Conservation (phyloP, 2,329 filamentous ascomycete species). For the Penicillium janthinellum region DNA sequence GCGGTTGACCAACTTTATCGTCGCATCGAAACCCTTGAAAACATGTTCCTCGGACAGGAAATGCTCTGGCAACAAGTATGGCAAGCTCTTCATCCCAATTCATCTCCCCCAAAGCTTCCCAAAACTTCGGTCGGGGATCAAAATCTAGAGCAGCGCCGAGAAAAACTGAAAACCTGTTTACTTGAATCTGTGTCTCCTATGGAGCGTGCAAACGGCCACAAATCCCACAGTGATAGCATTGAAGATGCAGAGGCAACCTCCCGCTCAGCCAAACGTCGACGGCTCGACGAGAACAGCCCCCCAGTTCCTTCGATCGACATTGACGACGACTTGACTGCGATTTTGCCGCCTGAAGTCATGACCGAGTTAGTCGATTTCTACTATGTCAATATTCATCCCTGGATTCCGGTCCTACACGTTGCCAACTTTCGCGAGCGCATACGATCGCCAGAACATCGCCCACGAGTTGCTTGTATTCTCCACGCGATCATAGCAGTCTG, state of each 20-base stretch:
- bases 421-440: slow-evolving; percentile 32
- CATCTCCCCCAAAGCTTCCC: neutral
- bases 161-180: neutral
- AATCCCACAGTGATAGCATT: neutral
- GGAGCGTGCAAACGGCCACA: neutral
- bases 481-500: slow-evolving; percentile 26
- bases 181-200: neutral
- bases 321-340: neutral
- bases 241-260: neutral
- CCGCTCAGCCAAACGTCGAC: neutral
- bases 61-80: slow-evolving; percentile 24
- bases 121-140: neutral
- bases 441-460: slow-evolving; percentile 14
- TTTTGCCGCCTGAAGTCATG: slow-evolving; percentile 24
- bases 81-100: slow-evolving; percentile 10
- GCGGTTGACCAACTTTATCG: slow-evolving; percentile 37
- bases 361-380: slow-evolving; percentile 34
- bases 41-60: slow-evolving; percentile 26
- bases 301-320: neutral
- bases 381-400: slow-evolving; percentile 35
- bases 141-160: neutral
- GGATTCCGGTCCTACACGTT: slow-evolving; percentile 39
- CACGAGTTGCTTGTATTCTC: slow-evolving; percentile 28
- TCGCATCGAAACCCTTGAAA: slow-evolving; percentile 30
- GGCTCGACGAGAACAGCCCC: neutral